Evolutionary conservation across 495 filamentous ascomycete species (phyloP), one percentile per base, ranked within the genome.

Genomic region (Amniculicola lignicola): DNA sequence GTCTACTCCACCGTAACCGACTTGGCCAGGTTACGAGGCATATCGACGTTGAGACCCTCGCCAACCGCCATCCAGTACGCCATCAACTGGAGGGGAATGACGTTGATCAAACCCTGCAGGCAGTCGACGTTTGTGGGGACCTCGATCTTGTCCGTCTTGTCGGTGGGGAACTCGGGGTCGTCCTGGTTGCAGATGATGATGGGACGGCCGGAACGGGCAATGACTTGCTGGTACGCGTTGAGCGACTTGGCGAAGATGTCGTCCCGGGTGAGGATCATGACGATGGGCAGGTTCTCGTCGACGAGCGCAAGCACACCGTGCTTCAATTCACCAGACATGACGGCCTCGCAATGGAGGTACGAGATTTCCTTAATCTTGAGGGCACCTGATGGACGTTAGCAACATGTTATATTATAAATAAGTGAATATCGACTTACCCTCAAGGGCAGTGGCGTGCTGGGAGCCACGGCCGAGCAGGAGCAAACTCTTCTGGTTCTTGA

Each of bases 291-390:
- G 71, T 95, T 90, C 79, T 97, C 93, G 67, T 98, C 93, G 38
- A 98, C 93, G 54, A 98, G 80, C 40, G 93, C 93, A 67, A 98
- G 78, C 50, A 98, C 93, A 76, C 93, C 93, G 70, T 98, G 93
- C 78, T 98, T 98, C 60, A 98, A 75, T 75, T 98, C 93, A 69
- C 93, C 93, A 54, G 93, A 97, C 93, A 98, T 98, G 72, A 98
- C 93, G 67, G 93, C 93, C 77, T 98, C 93, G 71, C 93, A 98
- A 71, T 98, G 93, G 44, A 98, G 86, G 71, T 98, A 98, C 39
- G 93, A 97, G 62, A 98, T 98, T 75, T 98, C 93, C 81, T 98
- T 98, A 69, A 98, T 98, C 78, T 98, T 98, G 29, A 98, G 79
- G 41, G 93, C 93, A 14, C 21, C 14, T 14, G 69, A 18, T 68